Percentiles rank a stretch among this genome's conserved stretches.
These are phyloP conservation scores for Leccinum fibrillosum DNA, from an alignment of 768 basidiomycete genomes.

Conservation along the genomic window DNA sequence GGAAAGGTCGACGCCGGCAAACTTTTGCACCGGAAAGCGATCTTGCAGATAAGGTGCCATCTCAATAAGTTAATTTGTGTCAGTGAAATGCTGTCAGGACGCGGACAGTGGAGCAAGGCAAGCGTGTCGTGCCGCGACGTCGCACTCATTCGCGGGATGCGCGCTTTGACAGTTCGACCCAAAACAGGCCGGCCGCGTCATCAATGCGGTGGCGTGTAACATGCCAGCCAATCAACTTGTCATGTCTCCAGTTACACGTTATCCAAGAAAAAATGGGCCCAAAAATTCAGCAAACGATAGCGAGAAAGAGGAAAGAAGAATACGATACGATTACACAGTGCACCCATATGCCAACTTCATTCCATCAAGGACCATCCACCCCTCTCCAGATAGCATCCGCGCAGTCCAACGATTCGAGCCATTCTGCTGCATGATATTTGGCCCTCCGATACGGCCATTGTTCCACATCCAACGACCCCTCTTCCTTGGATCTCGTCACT, in stretches of 20 bases:
- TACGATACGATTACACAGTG: neutral
- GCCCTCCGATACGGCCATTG: conserved; percentile 56
- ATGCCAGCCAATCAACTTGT: neutral
- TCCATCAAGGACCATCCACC: conserved; percentile 7
- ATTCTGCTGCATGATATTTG: conserved; percentile 52
- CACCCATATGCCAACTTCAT: neutral
- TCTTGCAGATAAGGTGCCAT: neutral
- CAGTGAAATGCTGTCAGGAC: neutral
- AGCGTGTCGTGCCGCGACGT: neutral
- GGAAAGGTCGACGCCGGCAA: neutral
- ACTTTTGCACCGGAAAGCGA: neutral
- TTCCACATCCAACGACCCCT: conserved; percentile 42
- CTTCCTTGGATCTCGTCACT: conserved; percentile 32
- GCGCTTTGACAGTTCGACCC: too few species aligned
- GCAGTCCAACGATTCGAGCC: conserved; percentile 66
- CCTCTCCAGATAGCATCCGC: conserved; percentile 46
- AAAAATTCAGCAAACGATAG: neutral
- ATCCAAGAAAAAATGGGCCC: neutral
- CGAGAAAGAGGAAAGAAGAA: neutral
- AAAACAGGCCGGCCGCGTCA: too few species aligned
- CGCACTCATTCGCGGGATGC: neutral
- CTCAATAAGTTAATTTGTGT: neutral
- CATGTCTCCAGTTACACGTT: neutral
- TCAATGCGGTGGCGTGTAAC: neutral
- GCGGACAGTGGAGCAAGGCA: neutral